Percentiles rank a stretch among this genome's conserved stretches.
These are phyloP conservation scores for Penstemon davidsonii DNA, from an alignment of 257 asterid species.

Conservation along the genomic window DNA sequence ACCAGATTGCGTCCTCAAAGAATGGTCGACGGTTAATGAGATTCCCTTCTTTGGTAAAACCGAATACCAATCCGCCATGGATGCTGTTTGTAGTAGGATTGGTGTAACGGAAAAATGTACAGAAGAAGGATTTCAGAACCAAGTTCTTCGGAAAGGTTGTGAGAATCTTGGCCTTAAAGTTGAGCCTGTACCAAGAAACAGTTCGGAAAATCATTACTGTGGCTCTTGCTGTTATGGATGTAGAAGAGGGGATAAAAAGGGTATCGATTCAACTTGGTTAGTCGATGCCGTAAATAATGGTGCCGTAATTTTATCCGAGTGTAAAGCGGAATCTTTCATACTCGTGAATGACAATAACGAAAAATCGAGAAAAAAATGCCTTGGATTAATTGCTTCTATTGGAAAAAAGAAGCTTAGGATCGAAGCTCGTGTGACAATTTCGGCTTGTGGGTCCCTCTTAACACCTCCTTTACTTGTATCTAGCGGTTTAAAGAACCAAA, in stretches of 20 bases:
- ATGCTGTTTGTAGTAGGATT: slow-evolving; percentile 61
- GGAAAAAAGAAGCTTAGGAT: slow-evolving; percentile 51
- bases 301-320: slow-evolving; percentile 73
- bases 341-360: slow-evolving; percentile 33
- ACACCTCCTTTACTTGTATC: slow-evolving; percentile 77
- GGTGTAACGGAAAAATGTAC: slow-evolving; percentile 65
- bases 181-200: slow-evolving; percentile 57
- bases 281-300: slow-evolving; percentile 78
- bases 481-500: slow-evolving; percentile 70
- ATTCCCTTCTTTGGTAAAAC: slow-evolving; percentile 49
- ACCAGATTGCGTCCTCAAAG: slow-evolving; percentile 65
- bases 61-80: slow-evolving; percentile 78
- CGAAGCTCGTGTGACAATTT: slow-evolving; percentile 57
- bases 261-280: slow-evolving; percentile 79
- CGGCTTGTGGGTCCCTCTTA: slow-evolving; percentile 75
- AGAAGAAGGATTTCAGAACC: slow-evolving; percentile 73
- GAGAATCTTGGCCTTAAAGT: slow-evolving; percentile 67
- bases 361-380: slow-evolving; percentile 44
- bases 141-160: slow-evolving; percentile 63
- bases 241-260: slow-evolving; percentile 80
- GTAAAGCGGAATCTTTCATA: slow-evolving; percentile 60
- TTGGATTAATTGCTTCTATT: slow-evolving; percentile 60
- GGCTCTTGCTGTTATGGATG: slow-evolving; percentile 93
- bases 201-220: slow-evolving; percentile 71
- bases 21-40: slow-evolving; percentile 60